Evolutionary conservation across 78 protist species (phyloP).

Genomic region (slime mould (Dictyostelium discoideum)): DNA sequence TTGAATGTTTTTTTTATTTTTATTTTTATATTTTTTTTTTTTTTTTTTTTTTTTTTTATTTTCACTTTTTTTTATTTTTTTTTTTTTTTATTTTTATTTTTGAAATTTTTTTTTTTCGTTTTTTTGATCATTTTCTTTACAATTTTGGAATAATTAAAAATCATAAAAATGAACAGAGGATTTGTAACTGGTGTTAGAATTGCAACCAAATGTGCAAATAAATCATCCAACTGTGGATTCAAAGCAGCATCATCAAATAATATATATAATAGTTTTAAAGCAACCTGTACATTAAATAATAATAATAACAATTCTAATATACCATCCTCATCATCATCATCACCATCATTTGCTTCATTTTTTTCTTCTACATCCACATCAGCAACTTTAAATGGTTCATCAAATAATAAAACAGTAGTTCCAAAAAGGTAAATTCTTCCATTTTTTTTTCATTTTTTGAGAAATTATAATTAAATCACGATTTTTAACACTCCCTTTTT

Average conservation of each 20-base stretch:
- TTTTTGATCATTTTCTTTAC: background rate
- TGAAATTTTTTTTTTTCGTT: background rate
- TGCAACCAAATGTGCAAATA: background rate
- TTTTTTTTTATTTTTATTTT: background rate
- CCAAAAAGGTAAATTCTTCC: background rate
- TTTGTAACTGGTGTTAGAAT: background rate
- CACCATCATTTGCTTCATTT: conserved; percentile 1
- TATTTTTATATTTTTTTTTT: too few species aligned
- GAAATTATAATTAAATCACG: background rate
- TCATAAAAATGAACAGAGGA: background rate
- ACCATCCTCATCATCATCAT: background rate
- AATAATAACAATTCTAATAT: background rate
- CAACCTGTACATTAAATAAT: conserved; percentile 7
- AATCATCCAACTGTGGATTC: background rate
- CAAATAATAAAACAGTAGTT: background rate
- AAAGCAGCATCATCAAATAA: background rate
- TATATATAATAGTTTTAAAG: background rate
- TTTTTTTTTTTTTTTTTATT: background rate
- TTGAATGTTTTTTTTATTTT: too few species aligned
- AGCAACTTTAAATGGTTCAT: background rate
- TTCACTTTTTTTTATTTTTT: background rate
- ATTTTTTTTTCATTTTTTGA: background rate
- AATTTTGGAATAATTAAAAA: background rate
- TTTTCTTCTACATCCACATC: background rate
- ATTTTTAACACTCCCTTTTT: background rate